Base-by-base conservation (phyloP, 441 rosid genomes). In the Francoa sonchifolia region DNA sequence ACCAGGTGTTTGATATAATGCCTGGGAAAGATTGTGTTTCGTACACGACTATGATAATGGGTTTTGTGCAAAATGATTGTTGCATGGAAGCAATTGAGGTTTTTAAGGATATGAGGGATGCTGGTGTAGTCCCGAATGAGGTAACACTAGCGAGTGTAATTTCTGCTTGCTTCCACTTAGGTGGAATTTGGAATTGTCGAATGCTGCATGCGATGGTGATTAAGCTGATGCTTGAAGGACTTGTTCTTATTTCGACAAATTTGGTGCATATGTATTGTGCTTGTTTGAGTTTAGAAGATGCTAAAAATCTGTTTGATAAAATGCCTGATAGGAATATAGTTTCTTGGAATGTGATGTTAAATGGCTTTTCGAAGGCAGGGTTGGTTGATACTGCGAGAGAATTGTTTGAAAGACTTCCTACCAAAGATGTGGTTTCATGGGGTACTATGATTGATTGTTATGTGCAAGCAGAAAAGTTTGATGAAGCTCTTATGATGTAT, bases 391-490 rank as follows among this genome's bases (percentile, higher is more conserved):
- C 55, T 8, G 88, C 71, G 0, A 35, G 76, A 33, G 5, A 15
- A 20, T 61, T 82, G 51, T 67, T 79, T 19, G 58, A 67, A 49
- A 64, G 52, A 58, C 67, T 80, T 15, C 81, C 69, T 2, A 35
- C 32, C 39, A 77, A 69, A 49, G 95, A 87, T 72, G 61, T 76
- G 19, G 73, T 87, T 38, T 83, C 93, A 0, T 87, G 89, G 95
- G 76, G 86, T 8, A 80, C 86, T 0, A 58, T 87, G 55, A 52
- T 87, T 19, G 75, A 77, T 65, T 70, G 82, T 35, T 76, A 67
- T 64, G 57, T 77, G 30, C 66, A 45, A 47, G 73, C 30, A 47
- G 68, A 68, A 43, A 59, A 52, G 52, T 56, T 77, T 9, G 60
- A 46, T 2, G 76, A 80, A 57, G 95, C 95, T 61, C 48, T 83